Evolutionary conservation across 495 filamentous ascomycete genomes (phyloP).

Genomic region (Venustampulla echinocandica): DNA sequence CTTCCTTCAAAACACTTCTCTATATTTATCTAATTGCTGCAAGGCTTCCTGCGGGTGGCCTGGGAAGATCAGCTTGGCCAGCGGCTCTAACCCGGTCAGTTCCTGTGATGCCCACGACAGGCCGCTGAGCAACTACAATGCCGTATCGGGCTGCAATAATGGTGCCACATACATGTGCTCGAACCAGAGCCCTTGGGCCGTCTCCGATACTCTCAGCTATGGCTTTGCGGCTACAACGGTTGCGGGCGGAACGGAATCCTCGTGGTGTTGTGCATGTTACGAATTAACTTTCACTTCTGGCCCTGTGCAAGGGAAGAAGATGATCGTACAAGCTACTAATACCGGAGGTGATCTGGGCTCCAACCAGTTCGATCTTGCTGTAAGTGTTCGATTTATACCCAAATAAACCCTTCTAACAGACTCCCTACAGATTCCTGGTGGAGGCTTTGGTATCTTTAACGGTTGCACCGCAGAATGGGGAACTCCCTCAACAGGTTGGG

Average conservation of each 20-base stretch:
- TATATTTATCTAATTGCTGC: conserved; percentile 15
- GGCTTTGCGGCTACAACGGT: conserved; percentile 56
- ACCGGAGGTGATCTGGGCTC: conserved; percentile 34
- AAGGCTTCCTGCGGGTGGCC: conserved; percentile 53
- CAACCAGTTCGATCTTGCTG: conserved; percentile 35
- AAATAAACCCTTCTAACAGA: not conserved
- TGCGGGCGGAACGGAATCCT: conserved; percentile 39
- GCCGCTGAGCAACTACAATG: conserved; percentile 39
- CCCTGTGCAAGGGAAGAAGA: conserved; percentile 47
- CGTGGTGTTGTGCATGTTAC: conserved; percentile 63
- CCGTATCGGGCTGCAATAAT: conserved; percentile 41
- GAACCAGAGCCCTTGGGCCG: conserved; percentile 54
- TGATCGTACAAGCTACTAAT: conserved; percentile 63
- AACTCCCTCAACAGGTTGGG: conserved; percentile 50
- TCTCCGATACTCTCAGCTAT: conserved; percentile 47
- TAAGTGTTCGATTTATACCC: conserved; percentile 1
- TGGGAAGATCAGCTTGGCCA: conserved; percentile 40
- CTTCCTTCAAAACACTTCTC: conserved; percentile 10
- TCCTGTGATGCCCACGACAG: conserved; percentile 52
- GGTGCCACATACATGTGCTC: conserved; percentile 56
- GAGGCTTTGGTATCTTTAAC: conserved; percentile 57
- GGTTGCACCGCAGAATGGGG: conserved; percentile 53
- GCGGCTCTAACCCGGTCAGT: conserved; percentile 32
- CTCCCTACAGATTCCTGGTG: conserved; percentile 47
- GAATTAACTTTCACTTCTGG: conserved; percentile 56